Percentiles rank a stretch among this genome's conserved stretches.
Conservation (phyloP, 83 land plant species). For the Picea abies region DNA sequence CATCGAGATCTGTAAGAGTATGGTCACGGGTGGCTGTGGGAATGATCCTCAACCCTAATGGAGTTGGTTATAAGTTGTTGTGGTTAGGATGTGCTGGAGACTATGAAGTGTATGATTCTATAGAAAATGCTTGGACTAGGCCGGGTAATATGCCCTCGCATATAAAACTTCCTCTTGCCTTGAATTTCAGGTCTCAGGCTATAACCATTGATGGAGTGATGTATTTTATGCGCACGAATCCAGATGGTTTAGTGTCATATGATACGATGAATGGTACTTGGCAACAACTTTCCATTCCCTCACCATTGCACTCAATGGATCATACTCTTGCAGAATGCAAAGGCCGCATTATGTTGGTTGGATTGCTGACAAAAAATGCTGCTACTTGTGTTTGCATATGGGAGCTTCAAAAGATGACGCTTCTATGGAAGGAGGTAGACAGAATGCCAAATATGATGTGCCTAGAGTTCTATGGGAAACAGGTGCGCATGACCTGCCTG, state of each 20-base stretch:
- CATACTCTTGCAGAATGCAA: conserved; percentile 62
- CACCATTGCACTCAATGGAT: conserved; percentile 53
- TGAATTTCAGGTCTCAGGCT: conserved; percentile 66
- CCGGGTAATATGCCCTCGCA: conserved; percentile 45
- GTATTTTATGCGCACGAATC: conserved; percentile 69
- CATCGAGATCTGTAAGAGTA: conserved; percentile 49
- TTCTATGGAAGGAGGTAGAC: conserved; percentile 92
- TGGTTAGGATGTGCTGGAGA: conserved; percentile 72
- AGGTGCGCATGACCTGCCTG: conserved; percentile 68
- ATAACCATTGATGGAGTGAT: conserved; percentile 43
- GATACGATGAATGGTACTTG: conserved; percentile 45
- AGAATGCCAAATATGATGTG: conserved; percentile 87
- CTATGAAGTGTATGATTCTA: conserved; percentile 68
- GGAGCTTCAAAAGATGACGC: conserved; percentile 85
- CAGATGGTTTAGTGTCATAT: conserved; percentile 68
- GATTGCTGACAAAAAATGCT: conserved; percentile 63
- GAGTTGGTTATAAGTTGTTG: conserved; percentile 54
- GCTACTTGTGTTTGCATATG: conserved; percentile 76
- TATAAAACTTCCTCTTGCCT: conserved; percentile 50
- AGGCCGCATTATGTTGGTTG: conserved; percentile 65
- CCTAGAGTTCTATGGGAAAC: conserved; percentile 83
- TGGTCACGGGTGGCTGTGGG: conserved; percentile 75
- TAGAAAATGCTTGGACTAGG: conserved; percentile 47
- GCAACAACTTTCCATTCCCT: conserved; percentile 57
- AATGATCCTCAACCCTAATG: conserved; percentile 44